Evolutionary conservation across 768 basidiomycete genomes (phyloP).

Genomic region (Phaeolepiota aurea): DNA sequence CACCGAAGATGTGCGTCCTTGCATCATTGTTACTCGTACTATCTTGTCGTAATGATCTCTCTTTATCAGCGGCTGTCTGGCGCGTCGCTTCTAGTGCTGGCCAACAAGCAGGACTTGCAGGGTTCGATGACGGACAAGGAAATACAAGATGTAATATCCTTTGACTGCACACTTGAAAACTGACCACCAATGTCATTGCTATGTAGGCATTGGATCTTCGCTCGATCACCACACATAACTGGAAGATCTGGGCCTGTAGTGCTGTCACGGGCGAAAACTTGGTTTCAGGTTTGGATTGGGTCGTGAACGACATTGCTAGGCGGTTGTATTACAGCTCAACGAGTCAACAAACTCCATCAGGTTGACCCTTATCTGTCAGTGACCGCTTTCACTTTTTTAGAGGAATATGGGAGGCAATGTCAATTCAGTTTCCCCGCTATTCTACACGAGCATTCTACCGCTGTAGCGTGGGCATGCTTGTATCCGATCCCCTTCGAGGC

Average conservation of each 20-base stretch:
- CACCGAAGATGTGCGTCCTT: conserved; percentile 71
- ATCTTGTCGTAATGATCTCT: conserved; percentile 6
- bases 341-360: conserved; percentile 10
- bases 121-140: conserved; percentile 78
- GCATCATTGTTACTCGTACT: background rate
- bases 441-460: no score
- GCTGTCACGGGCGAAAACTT: conserved; percentile 86
- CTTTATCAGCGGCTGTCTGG: conserved; percentile 75
- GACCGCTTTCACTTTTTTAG: no score
- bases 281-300: conserved; percentile 84
- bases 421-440: no score
- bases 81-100: conserved; percentile 92
- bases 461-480: background rate
- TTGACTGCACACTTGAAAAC: conserved; percentile 9
- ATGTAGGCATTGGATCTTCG: conserved; percentile 79
- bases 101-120: conserved; percentile 94
- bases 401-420: no score
- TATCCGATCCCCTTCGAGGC: background rate
- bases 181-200: no score
- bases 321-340: conserved; percentile 77
- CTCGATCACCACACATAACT: conserved; percentile 81
- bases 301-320: conserved; percentile 80
- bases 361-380: background rate
- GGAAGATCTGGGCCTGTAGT: conserved; percentile 88
- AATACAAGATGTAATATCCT: conserved; percentile 67